These are phyloP conservation scores for Penicillium hesseltinei DNA, from an alignment of 2,329 filamentous ascomycete genomes.

Conservation along the genomic window DNA sequence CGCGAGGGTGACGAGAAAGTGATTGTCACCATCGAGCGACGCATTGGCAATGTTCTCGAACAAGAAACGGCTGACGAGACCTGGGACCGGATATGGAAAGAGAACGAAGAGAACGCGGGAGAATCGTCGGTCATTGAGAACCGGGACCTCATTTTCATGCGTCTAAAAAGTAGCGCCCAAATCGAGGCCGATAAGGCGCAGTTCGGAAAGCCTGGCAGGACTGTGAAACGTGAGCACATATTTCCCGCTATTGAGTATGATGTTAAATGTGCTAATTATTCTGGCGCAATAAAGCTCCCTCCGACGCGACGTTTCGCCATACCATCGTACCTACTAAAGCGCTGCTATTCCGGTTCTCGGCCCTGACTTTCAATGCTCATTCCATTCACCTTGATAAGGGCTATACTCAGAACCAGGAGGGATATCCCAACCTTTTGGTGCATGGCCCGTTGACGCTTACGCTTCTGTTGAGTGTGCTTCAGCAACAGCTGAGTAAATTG, in stretches of 20 bases:
- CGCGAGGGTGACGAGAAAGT: conserved; percentile 54
- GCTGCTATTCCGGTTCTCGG: conserved; percentile 86
- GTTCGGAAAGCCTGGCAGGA: conserved; percentile 25
- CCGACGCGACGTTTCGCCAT: conserved; percentile 55
- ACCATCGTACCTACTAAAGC: conserved; percentile 63
- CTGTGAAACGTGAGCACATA: conserved; percentile 37
- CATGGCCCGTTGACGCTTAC: conserved; percentile 82
- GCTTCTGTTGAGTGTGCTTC: conserved; percentile 69
- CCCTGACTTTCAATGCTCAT: conserved; percentile 89
- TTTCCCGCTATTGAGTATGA: conserved; percentile 6
- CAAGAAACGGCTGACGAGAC: conserved; percentile 35
- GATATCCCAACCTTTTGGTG: conserved; percentile 72
- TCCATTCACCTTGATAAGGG: conserved; percentile 77
- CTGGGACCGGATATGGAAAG: conserved; percentile 44
- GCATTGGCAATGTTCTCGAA: conserved; percentile 45
- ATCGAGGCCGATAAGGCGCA: conserved; percentile 25
- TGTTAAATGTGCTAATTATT: conserved; percentile 17
- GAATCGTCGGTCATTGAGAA: conserved; percentile 55
- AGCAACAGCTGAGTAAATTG: conserved; percentile 49
- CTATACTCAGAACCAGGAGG: conserved; percentile 70
- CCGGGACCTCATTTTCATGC: conserved; percentile 64
- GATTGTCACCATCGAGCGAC: conserved; percentile 60
- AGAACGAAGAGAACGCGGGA: conserved; percentile 43
- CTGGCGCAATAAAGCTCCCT: conserved; percentile 42
- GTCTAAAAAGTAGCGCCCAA: conserved; percentile 45